Percentiles rank a stretch among this genome's conserved stretches.
Conservation (phyloP, 257 asterid genomes). For the Leptodermis oblonga region DNA sequence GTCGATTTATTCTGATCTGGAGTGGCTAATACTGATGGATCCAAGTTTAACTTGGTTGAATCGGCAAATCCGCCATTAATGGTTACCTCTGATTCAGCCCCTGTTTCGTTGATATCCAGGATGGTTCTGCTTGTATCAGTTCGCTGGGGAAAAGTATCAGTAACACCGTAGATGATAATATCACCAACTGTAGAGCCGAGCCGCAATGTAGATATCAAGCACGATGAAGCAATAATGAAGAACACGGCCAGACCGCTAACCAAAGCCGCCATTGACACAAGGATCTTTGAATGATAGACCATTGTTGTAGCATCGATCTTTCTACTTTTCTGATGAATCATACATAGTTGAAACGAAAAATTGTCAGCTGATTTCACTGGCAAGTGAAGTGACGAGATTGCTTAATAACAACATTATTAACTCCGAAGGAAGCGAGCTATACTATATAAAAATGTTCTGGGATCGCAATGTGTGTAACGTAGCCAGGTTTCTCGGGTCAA, state of each 20-base stretch:
- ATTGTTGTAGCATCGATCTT: constrained; percentile 8
- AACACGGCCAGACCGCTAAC: constrained; percentile 67
- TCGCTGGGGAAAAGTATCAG: neutral
- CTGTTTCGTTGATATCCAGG: neutral
- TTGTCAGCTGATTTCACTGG: neutral
- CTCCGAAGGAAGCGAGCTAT: constrained; percentile 1
- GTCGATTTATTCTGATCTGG: constrained; percentile 19
- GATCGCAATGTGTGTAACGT: neutral
- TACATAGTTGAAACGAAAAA: neutral
- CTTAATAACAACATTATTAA: neutral
- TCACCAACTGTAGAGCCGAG: constrained; percentile 45
- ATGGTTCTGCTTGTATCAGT: neutral
- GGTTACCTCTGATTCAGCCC: too few relatives aligned
- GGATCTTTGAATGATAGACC: constrained; percentile 52
- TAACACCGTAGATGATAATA: constrained; percentile 36
- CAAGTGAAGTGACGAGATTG: neutral
- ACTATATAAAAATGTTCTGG: neutral
- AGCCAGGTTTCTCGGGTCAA: neutral
- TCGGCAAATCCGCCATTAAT: neutral
- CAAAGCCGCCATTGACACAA: constrained; percentile 48
- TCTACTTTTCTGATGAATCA: neutral
- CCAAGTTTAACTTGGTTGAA: neutral
- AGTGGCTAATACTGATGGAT: too few relatives aligned
- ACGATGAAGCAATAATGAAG: constrained; percentile 64
- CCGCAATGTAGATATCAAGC: constrained; percentile 61